Conservation (phyloP, 352 stramenopile species). For the Halophytophthora batemanensis region DNA sequence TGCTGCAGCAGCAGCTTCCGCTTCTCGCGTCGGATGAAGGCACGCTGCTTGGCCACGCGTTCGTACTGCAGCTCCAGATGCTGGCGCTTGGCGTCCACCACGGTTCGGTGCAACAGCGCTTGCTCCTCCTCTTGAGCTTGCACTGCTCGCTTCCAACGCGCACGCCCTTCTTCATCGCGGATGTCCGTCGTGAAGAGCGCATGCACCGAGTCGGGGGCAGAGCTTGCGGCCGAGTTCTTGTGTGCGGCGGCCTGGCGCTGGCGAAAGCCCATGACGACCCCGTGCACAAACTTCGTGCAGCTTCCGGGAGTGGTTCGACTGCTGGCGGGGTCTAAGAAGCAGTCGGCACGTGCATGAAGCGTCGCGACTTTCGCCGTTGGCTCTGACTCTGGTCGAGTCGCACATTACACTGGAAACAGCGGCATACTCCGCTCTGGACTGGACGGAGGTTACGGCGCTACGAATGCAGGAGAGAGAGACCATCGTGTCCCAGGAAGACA, state of each 20-base stretch:
- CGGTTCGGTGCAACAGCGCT: conserved; percentile 61
- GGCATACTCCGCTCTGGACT: no score
- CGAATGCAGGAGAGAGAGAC: no score
- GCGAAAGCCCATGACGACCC: conserved; percentile 14
- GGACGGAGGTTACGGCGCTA: no score
- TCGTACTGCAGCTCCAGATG: conserved; percentile 61
- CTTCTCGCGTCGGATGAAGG: conserved; percentile 78
- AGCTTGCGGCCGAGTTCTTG: conserved; percentile 7
- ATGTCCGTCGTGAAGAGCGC: conserved; percentile 18
- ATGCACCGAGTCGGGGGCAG: conserved; percentile 19
- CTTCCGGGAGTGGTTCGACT: no score
- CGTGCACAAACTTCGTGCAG: no score
- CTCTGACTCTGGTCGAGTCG: no score
- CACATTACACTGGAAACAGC: no score
- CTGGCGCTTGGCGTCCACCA: conserved; percentile 65
- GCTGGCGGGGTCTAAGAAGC: no score
- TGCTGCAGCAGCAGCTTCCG: conserved; percentile 74
- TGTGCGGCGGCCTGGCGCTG: conserved; percentile 11
- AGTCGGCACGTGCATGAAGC: no score
- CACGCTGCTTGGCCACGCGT: conserved; percentile 66
- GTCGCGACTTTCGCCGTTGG: no score
- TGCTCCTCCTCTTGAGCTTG: conserved; percentile 59
- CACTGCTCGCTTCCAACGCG: conserved; percentile 35
- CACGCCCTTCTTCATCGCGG: conserved; percentile 16
- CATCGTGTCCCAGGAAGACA: no score